phyloP scores from a whole-genome alignment of 2,329 filamentous ascomycete genomes.

The Fusarium sp. region DNA sequence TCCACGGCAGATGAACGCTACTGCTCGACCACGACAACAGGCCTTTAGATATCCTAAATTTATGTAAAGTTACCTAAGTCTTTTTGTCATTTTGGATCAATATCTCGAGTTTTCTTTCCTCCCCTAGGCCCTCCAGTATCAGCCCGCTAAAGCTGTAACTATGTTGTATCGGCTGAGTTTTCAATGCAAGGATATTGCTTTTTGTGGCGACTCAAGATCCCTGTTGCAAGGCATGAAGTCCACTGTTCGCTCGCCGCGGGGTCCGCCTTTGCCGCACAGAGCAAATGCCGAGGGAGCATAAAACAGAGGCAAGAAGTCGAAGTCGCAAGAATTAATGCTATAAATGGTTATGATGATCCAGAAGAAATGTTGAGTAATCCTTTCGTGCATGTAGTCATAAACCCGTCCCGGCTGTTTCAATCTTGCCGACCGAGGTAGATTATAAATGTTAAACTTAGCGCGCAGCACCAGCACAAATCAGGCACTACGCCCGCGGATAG shows the following conservation, averaged over 20 bases:
- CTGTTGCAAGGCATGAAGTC: too few relatives aligned
- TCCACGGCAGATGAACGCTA: not conserved
- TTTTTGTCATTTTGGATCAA: too few relatives aligned
- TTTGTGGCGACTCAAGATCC: not conserved
- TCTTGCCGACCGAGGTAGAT: not conserved
- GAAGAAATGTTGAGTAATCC: not conserved
- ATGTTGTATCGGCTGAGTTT: not conserved
- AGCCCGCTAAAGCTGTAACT: not conserved
- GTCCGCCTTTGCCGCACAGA: not conserved
- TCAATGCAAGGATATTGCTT: not conserved
- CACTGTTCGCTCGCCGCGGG: not conserved
- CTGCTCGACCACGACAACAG: rapidly evolving
- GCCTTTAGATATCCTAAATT: too few relatives aligned
- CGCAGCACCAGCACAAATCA: not conserved
- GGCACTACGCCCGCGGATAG: not conserved
- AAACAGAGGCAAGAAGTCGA: not conserved
- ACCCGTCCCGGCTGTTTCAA: not conserved
- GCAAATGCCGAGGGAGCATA: not conserved
- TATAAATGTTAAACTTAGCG: not conserved
- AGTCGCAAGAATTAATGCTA: rapidly evolving
- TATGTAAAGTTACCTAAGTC: too few relatives aligned
- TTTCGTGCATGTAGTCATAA: not conserved
- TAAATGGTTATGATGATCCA: rapidly evolving
- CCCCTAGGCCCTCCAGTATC: not conserved
- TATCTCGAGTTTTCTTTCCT: too few relatives aligned